Evolutionary conservation across 2,329 filamentous ascomycete genomes (phyloP).

Genomic region (Cladosporium cucumerinum): DNA sequence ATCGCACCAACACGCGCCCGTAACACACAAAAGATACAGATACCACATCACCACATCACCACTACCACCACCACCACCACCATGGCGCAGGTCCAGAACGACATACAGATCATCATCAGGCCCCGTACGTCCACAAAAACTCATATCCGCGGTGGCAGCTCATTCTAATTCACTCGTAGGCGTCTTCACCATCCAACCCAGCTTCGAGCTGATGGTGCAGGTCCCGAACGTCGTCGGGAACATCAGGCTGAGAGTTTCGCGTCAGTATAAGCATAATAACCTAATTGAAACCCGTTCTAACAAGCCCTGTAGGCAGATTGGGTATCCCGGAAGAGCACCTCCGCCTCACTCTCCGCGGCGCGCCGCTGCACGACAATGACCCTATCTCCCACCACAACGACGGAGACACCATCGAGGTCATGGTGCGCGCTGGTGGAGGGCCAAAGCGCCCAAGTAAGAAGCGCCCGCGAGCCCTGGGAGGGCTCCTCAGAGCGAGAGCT

Average conservation of each 20-base stretch:
- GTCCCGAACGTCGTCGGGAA: not conserved
- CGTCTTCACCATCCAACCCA: not conserved
- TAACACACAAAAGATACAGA: not conserved
- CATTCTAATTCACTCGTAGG: not conserved
- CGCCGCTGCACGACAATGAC: not conserved
- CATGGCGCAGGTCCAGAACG: no score
- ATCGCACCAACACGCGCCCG: not conserved
- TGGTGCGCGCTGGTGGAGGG: not conserved
- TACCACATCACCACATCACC: not conserved
- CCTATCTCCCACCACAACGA: not conserved
- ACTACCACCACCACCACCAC: not conserved
- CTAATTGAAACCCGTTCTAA: not conserved
- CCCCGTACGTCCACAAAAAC: not conserved
- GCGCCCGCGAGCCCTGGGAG: not conserved
- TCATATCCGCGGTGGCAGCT: not conserved
- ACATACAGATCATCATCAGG: not conserved
- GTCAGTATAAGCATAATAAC: not conserved
- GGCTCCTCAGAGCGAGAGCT: not conserved
- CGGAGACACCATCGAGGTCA: not conserved
- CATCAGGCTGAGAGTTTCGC: not conserved
- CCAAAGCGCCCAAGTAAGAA: not conserved
- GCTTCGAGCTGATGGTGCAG: not conserved
- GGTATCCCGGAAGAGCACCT: not conserved
- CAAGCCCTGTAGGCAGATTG: not conserved
- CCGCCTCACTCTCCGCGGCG: not conserved